Evolutionary conservation across 2,329 filamentous ascomycete species (phyloP).

Genomic region (Aspergillus terreus): DNA sequence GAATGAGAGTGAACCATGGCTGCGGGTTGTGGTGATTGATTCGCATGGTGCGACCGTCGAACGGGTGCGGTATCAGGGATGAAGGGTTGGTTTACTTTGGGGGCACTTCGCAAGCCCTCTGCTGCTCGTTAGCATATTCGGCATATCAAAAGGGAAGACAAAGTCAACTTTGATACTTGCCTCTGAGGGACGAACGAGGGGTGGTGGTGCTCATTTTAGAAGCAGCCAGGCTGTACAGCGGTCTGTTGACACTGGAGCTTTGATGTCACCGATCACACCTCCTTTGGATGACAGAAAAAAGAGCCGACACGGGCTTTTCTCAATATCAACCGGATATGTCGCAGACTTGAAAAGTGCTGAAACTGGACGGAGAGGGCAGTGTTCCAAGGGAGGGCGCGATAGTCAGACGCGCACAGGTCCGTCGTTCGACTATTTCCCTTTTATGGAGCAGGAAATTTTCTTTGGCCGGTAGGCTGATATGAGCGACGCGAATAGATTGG

Average conservation of each 20-base stretch:
- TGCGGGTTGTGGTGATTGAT: conserved; percentile 33
- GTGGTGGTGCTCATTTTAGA: conserved; percentile 20
- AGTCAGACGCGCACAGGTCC: neutral
- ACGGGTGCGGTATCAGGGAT: conserved; percentile 36
- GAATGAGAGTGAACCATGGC: conserved; percentile 21
- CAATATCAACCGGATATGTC: neutral
- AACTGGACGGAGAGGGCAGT: neutral
- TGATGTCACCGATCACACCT: neutral
- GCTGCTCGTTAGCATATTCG: conserved; percentile 12
- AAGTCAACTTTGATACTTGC: conserved; percentile 14
- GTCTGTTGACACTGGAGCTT: neutral
- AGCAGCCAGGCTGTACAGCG: neutral
- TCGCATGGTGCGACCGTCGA: conserved; percentile 30
- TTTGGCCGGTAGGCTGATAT: no score
- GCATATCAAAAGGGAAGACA: neutral
- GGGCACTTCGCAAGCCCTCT: conserved; percentile 40
- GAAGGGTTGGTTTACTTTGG: conserved; percentile 38
- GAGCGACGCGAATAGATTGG: neutral
- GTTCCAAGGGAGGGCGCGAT: neutral
- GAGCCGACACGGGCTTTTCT: neutral
- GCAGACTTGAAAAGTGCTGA: neutral
- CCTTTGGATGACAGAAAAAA: neutral
- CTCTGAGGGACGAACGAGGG: conserved; percentile 26
- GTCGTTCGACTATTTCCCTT: neutral
- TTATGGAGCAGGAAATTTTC: neutral